Evolutionary conservation across 257 asterid species (phyloP).

Genomic region (Galeopsis tetrahit): DNA sequence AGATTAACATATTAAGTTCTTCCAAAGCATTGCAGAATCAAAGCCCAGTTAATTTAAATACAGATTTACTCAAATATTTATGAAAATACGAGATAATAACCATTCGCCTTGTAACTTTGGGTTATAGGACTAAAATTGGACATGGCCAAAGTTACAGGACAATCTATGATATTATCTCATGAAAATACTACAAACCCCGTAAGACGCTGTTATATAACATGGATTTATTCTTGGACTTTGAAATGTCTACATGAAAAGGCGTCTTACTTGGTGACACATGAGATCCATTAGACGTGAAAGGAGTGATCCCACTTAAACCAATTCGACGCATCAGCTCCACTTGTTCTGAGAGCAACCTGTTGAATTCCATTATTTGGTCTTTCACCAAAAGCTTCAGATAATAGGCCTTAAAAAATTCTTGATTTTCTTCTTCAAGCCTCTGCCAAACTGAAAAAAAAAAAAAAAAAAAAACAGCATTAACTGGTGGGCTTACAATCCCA

Average conservation of each 20-base stretch:
- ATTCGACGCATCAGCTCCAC: slow-evolving; percentile 65
- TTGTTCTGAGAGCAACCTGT: slow-evolving; percentile 71
- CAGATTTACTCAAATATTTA: background rate
- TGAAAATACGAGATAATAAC: background rate
- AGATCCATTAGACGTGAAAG: slow-evolving; percentile 68
- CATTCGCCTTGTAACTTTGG: too few relatives aligned
- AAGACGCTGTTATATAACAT: background rate
- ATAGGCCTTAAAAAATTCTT: slow-evolving; percentile 80
- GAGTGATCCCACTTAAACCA: slow-evolving; percentile 53
- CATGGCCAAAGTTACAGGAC: too few relatives aligned
- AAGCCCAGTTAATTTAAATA: slow-evolving; percentile 9
- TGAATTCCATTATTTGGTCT: slow-evolving; percentile 84
- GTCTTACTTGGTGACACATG: slow-evolving; percentile 69
- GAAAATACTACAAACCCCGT: background rate
- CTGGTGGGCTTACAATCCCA: slow-evolving; percentile 16
- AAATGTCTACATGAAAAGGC: slow-evolving; percentile 18
- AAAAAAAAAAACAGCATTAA: slow-evolving; percentile 28
- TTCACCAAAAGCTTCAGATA: slow-evolving; percentile 70
- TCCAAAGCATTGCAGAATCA: slow-evolving; percentile 17
- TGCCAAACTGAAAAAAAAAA: slow-evolving; percentile 80
- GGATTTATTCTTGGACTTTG: slow-evolving; percentile 7
- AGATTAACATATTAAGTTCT: slow-evolving; percentile 31
- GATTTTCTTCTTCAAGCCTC: slow-evolving; percentile 80
- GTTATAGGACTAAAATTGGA: too few relatives aligned
- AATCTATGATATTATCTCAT: too few relatives aligned